Conservation (phyloP, 2,329 filamentous ascomycete species). For the Beauveria pseudobassiana region DNA sequence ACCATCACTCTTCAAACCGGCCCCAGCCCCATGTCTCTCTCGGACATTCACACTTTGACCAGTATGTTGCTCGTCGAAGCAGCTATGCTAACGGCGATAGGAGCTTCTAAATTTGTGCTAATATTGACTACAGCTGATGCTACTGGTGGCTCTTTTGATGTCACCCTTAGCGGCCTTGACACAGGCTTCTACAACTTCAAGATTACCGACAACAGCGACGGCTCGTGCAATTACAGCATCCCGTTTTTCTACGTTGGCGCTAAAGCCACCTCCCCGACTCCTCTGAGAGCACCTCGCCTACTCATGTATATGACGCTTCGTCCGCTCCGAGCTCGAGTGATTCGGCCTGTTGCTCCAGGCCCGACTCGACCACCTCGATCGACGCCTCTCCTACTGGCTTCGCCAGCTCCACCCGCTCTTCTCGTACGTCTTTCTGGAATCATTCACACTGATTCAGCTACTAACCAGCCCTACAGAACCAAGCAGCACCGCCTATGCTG, state of each 20-base stretch:
- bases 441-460: neutral
- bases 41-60: slow-evolving; percentile 24
- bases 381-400: neutral
- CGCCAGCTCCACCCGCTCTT: neutral
- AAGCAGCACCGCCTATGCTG: neutral
- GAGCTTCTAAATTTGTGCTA: neutral
- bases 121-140: slow-evolving; percentile 13
- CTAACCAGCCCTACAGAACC: neutral
- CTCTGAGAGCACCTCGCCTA: neutral
- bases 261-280: slow-evolving; percentile 9
- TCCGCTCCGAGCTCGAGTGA: neutral
- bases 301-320: neutral
- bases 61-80: slow-evolving; percentile 18
- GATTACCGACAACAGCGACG: slow-evolving; percentile 22
- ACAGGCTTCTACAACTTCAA: slow-evolving; percentile 28
- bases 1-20: slow-evolving; percentile 29
- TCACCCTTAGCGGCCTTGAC: slow-evolving; percentile 21
- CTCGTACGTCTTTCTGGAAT: neutral
- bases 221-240: slow-evolving; percentile 24
- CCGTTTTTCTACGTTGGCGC: slow-evolving; percentile 24
- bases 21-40: slow-evolving; percentile 18
- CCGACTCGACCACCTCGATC: neutral
- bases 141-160: slow-evolving; percentile 19
- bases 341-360: neutral
- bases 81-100: neutral